These are phyloP conservation scores for Aureobasidium vineae DNA, from an alignment of 2,329 filamentous ascomycete species.

Conservation along the genomic window DNA sequence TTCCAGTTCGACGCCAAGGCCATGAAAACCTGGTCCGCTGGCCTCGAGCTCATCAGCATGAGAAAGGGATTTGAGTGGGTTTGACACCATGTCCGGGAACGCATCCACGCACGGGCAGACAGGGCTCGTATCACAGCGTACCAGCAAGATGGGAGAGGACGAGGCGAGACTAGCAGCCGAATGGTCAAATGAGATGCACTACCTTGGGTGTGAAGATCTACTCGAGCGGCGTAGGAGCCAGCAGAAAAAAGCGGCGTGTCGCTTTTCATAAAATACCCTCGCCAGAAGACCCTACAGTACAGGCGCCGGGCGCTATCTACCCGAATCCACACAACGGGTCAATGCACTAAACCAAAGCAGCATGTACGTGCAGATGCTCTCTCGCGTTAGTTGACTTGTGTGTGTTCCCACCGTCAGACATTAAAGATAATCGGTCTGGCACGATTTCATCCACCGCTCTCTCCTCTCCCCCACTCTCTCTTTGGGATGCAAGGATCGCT, in stretches of 20 bases:
- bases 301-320: slow-evolving; percentile 26
- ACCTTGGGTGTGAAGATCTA: slow-evolving; percentile 6
- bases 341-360: slow-evolving; percentile 27
- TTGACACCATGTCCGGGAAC: slow-evolving; percentile 23
- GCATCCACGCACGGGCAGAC: slow-evolving; percentile 18
- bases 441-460: slow-evolving; percentile 25
- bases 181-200: slow-evolving; percentile 17
- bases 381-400: slow-evolving; percentile 25
- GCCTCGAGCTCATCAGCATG: slow-evolving; percentile 22
- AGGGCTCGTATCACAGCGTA: slow-evolving; percentile 21
- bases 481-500: slow-evolving; percentile 24
- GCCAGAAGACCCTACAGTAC: slow-evolving; percentile 21
- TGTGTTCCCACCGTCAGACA: slow-evolving; percentile 27
- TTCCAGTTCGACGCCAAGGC: slow-evolving; percentile 15
- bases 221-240: slow-evolving; percentile 12
- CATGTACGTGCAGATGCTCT: slow-evolving; percentile 27
- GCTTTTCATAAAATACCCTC: slow-evolving; percentile 22
- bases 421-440: slow-evolving; percentile 27
- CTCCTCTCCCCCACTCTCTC: slow-evolving; percentile 14
- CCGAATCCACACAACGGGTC: slow-evolving; percentile 25
- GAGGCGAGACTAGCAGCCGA: slow-evolving; percentile 23
- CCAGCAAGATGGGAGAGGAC: slow-evolving; percentile 11
- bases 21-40: slow-evolving; percentile 21
- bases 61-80: slow-evolving; percentile 8
- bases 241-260: slow-evolving; percentile 22